Conservation (phyloP, 2,329 filamentous ascomycete species). For the Ophiobolus disseminans region DNA sequence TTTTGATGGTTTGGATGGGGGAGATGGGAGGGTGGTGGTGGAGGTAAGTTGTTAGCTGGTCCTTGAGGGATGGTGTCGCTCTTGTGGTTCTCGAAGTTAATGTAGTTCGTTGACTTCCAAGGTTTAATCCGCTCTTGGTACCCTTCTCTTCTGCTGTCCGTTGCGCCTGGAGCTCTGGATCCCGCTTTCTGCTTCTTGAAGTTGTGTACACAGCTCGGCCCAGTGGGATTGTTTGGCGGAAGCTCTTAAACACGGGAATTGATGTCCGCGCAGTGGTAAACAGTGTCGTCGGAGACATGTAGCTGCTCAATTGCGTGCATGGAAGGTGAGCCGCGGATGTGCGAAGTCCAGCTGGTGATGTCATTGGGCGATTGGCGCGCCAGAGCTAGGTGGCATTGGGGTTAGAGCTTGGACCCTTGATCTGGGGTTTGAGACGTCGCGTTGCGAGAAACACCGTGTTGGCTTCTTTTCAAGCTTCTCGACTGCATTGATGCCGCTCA, state of each 20-base stretch:
- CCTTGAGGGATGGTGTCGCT: conserved; percentile 18
- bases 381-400: conserved; percentile 20
- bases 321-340: background rate
- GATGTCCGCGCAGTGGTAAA: background rate
- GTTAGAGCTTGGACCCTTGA: conserved; percentile 39
- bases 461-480: conserved; percentile 9
- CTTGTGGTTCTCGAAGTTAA: no score
- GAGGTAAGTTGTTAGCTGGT: conserved; percentile 26
- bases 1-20: conserved; percentile 17
- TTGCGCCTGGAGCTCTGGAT: conserved; percentile 19
- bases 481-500: conserved; percentile 16
- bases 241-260: background rate
- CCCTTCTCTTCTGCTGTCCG: conserved; percentile 14
- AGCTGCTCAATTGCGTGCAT: conserved; percentile 3
- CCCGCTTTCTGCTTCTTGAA: background rate
- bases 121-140: background rate
- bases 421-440: conserved; percentile 24
- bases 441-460: conserved; percentile 30
- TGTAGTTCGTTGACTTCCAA: no score
- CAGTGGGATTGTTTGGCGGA: background rate
- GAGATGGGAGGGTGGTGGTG: conserved; percentile 18
- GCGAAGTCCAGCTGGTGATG: conserved; percentile 35
- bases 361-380: conserved; percentile 37
- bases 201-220: conserved; percentile 2
- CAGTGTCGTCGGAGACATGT: conserved; percentile 19